Evolutionary conservation across 441 rosid species (phyloP).

Genomic region (Eutrema salsugineum): DNA sequence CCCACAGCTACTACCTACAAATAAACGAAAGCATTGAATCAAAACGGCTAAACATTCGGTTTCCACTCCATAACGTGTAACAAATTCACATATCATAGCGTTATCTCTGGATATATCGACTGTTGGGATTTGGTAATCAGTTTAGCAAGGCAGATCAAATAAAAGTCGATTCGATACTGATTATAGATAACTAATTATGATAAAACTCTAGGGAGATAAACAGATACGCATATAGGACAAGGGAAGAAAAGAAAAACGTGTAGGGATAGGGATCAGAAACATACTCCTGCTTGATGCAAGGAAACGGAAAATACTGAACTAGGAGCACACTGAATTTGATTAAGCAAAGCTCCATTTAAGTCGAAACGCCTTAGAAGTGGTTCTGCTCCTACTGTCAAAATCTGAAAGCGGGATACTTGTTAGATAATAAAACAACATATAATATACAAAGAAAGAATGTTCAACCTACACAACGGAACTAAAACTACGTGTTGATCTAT

Average conservation of each 20-base stretch:
- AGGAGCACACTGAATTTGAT: conserved; percentile 90
- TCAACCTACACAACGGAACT: not conserved
- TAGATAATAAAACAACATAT: conserved; percentile 8
- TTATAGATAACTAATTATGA: not conserved
- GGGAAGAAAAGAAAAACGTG: not conserved
- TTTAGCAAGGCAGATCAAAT: not conserved
- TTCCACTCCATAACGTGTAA: not conserved
- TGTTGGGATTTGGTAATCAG: not conserved
- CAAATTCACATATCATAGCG: not conserved
- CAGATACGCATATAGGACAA: not conserved
- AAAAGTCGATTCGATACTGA: not conserved
- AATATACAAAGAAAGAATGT: not conserved
- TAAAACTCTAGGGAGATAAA: not conserved
- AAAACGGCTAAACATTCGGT: not conserved
- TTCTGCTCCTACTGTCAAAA: conserved; percentile 85
- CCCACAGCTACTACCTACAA: conserved; percentile 74
- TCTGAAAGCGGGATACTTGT: conserved; percentile 41
- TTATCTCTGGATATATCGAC: not conserved
- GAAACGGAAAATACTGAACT: conserved; percentile 77
- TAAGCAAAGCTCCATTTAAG: conserved; percentile 69
- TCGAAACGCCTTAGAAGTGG: conserved; percentile 71
- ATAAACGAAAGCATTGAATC: not conserved
- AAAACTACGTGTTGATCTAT: not conserved
- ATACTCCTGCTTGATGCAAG: conserved; percentile 78
- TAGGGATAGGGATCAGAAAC: conserved; percentile 25